Evolutionary conservation across 768 basidiomycete species (phyloP).

Genomic region (Leucocoprinus sp.): DNA sequence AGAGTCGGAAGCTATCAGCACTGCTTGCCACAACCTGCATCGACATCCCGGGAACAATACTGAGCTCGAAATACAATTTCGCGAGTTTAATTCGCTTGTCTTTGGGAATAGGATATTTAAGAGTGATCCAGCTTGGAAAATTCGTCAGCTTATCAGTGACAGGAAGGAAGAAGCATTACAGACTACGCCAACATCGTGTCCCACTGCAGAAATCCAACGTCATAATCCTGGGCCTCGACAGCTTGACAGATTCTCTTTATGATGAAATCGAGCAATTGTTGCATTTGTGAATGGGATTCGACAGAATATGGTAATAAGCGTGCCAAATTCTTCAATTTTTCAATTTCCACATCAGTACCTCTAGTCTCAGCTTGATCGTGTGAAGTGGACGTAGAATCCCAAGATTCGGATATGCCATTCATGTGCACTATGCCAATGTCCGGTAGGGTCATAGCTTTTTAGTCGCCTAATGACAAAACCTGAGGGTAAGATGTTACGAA

Average conservation of each 20-base stretch:
- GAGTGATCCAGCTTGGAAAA: conserved; percentile 52
- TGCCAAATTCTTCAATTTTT: conserved; percentile 57
- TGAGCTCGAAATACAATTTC: conserved; percentile 72
- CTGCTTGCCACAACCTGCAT: conserved; percentile 58
- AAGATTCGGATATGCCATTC: conserved; percentile 22
- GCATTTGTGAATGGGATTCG: conserved; percentile 70
- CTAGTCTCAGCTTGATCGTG: conserved; percentile 21
- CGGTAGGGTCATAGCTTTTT: conserved; percentile 30
- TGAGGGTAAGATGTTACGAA: conserved; percentile 13
- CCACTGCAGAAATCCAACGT: conserved; percentile 74
- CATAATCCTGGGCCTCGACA: conserved; percentile 74
- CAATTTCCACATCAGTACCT: conserved; percentile 39
- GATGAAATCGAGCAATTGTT: conserved; percentile 68
- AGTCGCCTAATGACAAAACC: conserved; percentile 8
- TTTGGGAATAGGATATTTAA: conserved; percentile 84
- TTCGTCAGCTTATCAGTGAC: conserved; percentile 5
- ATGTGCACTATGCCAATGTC: conserved; percentile 39
- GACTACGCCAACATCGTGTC: conserved; percentile 69
- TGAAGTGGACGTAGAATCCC: conserved; percentile 15
- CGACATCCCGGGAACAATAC: conserved; percentile 71
- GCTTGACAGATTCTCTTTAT: conserved; percentile 61
- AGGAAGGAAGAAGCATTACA: conserved; percentile 21
- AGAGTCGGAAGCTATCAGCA: conserved; percentile 49
- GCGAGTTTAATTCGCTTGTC: conserved; percentile 66
- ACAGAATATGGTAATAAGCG: conserved; percentile 66